A percentile compares a stretch with the other conserved stretches of the same genome.
Conservation (phyloP, 163 green algal species). For the Prototheca wickerhamii region DNA sequence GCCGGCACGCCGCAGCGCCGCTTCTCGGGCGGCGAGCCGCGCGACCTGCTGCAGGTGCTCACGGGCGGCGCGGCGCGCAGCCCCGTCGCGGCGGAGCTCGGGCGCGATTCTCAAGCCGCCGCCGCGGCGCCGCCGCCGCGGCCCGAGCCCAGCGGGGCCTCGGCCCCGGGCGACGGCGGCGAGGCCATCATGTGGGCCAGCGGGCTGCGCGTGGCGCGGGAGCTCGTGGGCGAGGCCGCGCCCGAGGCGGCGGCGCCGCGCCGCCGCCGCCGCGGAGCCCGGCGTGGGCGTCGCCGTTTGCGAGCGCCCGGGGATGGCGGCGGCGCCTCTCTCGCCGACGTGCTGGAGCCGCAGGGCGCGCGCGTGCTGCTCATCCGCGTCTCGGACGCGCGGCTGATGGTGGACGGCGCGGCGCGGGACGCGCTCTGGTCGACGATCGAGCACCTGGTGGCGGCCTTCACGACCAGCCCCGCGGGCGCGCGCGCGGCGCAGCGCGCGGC, state of each 20-base stretch:
- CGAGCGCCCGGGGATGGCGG: neutral
- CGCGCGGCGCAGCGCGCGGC: neutral
- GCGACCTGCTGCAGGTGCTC: too few species aligned
- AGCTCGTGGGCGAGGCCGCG: too few species aligned
- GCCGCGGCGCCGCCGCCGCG: too few species aligned
- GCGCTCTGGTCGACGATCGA: slow-evolving; percentile 22
- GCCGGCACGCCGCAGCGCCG: neutral
- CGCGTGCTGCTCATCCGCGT: slow-evolving; percentile 20
- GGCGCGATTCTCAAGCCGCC: neutral
- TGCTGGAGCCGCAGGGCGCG: neutral
- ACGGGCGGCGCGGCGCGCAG: too few species aligned
- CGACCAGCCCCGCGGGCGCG: neutral
- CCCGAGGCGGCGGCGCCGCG: too few species aligned
- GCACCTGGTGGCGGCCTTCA: slow-evolving; percentile 15
- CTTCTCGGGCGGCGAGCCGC: too few species aligned
- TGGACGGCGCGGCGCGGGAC: slow-evolving; percentile 31
- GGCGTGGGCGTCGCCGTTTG: neutral
- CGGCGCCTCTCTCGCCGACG: neutral
- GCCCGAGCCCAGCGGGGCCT: neutral
- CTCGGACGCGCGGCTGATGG: slow-evolving; percentile 29
- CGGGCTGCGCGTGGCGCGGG: too few species aligned
- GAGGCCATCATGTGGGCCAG: too few species aligned
- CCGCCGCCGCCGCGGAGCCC: too few species aligned
- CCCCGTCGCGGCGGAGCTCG: too few species aligned
- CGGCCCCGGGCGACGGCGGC: too few species aligned